A percentile compares a stretch with the other conserved stretches of the same genome.
phyloP scores from a whole-genome alignment of 768 basidiomycete species.

The Amanita rubescens region DNA sequence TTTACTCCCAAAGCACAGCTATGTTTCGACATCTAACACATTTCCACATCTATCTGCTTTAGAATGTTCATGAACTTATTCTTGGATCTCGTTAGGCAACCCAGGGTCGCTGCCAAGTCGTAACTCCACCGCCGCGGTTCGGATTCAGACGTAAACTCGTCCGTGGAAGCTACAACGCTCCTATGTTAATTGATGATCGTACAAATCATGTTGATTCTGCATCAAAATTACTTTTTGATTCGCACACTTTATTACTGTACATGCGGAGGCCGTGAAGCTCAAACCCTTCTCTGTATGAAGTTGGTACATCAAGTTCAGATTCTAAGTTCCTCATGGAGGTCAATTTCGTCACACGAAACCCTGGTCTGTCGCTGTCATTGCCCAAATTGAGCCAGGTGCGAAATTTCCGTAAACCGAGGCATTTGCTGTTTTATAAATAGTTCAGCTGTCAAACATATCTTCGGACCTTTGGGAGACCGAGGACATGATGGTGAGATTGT shows the following conservation, averaged over 20 bases:
- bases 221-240: neutral
- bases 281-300: neutral
- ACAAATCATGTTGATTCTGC: conserved; percentile 1
- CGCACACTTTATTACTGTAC: conserved; percentile 4
- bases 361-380: conserved; percentile 1
- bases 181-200: conserved; percentile 6
- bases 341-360: conserved; percentile 2
- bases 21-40: neutral
- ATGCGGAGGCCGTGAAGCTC: conserved; percentile 5
- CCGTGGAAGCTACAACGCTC: conserved; percentile 25
- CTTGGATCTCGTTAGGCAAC: neutral
- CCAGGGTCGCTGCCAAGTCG: conserved; percentile 4
- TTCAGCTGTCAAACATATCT: conserved; percentile 5
- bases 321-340: neutral
- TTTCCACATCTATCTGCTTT: neutral
- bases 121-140: conserved; percentile 30
- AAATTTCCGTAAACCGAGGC: conserved; percentile 9
- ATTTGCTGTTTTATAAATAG: conserved; percentile 2
- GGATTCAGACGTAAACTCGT: conserved; percentile 23
- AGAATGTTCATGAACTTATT: neutral
- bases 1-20: neutral
- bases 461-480: conserved; percentile 6
- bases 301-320: neutral
- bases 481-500: conserved; percentile 3
- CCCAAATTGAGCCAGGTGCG: neutral